phyloP scores from a whole-genome alignment of 1,139 yeast species.

The Petasospora fabianii region DNA sequence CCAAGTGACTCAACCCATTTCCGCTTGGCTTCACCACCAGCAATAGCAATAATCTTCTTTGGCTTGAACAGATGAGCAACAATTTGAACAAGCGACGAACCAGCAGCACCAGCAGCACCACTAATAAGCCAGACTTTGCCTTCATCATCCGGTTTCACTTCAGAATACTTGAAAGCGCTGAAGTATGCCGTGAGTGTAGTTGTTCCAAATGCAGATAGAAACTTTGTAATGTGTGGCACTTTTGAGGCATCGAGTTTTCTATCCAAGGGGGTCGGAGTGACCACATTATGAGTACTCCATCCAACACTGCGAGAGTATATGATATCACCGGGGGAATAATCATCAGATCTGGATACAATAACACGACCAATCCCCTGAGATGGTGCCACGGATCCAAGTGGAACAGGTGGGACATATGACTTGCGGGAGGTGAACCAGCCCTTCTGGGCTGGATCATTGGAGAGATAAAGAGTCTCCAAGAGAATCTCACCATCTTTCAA shows the following conservation, averaged over 20 bases:
- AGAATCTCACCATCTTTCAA: constrained; percentile 43
- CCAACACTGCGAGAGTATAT: constrained; percentile 32
- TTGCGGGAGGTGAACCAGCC: constrained; percentile 50
- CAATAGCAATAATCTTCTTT: constrained; percentile 56
- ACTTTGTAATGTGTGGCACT: constrained; percentile 37
- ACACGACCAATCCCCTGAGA: constrained; percentile 48
- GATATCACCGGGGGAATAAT: constrained; percentile 41
- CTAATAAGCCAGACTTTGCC: constrained; percentile 47
- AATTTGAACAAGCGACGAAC: constrained; percentile 54
- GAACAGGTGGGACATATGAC: constrained; percentile 46
- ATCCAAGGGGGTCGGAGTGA: constrained; percentile 14
- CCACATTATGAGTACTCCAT: constrained; percentile 41
- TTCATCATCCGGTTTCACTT: constrained; percentile 33
- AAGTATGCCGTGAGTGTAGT: constrained; percentile 63
- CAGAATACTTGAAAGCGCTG: constrained; percentile 45
- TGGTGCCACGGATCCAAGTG: constrained; percentile 45
- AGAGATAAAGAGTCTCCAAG: constrained; percentile 43
- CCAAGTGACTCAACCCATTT: constrained; percentile 53
- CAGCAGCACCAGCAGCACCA: constrained; percentile 73
- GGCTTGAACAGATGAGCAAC: constrained; percentile 54
- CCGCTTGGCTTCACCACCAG: constrained; percentile 57
- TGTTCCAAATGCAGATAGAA: constrained; percentile 48
- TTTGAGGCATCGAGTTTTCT: constrained; percentile 29
- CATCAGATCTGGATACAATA: constrained; percentile 39
- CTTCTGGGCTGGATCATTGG: constrained; percentile 67